phyloP scores from a whole-genome alignment of 2,329 filamentous ascomycete genomes.

The Aspergillus latus region DNA sequence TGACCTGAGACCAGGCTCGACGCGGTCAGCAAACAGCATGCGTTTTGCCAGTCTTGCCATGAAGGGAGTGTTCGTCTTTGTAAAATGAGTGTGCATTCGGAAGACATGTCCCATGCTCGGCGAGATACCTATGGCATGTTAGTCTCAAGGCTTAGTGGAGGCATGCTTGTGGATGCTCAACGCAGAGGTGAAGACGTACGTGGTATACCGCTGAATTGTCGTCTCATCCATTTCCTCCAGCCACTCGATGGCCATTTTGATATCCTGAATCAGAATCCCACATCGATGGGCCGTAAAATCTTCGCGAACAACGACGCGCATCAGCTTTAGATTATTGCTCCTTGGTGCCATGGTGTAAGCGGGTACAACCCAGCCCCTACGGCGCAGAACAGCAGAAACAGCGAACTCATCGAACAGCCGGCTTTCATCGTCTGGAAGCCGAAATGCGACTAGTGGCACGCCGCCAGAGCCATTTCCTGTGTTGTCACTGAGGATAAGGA shows the following conservation, averaged over 20 bases:
- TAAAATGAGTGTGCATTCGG: slow-evolving; percentile 45
- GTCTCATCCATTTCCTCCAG: slow-evolving; percentile 73
- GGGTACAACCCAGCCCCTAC: slow-evolving; percentile 88
- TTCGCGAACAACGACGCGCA: slow-evolving; percentile 88
- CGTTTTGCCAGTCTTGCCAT: slow-evolving; percentile 88
- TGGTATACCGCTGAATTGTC: slow-evolving; percentile 66
- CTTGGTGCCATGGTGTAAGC: slow-evolving; percentile 97
- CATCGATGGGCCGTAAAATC: slow-evolving; percentile 84
- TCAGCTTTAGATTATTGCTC: slow-evolving; percentile 79
- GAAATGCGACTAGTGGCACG: slow-evolving; percentile 92
- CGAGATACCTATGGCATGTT: slow-evolving; percentile 4
- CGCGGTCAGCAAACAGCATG: slow-evolving; percentile 78
- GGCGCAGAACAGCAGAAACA: slow-evolving; percentile 79
- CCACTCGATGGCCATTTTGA: slow-evolving; percentile 72
- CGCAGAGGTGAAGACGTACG: slow-evolving; percentile 47
- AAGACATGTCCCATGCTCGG: slow-evolving; percentile 44
- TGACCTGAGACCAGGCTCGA: slow-evolving; percentile 38
- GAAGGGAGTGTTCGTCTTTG: slow-evolving; percentile 79
- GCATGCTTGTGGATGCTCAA: no score
- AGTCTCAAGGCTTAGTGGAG: no score
- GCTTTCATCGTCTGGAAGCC: slow-evolving; percentile 58
- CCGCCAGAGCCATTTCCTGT: slow-evolving; percentile 75
- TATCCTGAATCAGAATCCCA: slow-evolving; percentile 73
- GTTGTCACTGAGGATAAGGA: slow-evolving; percentile 43
- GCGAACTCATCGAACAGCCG: slow-evolving; percentile 72